A percentile compares a stretch with the other conserved stretches of the same genome.
Conservation (phyloP, 2,329 filamentous ascomycete genomes). For the Hypoxylon sp. region DNA sequence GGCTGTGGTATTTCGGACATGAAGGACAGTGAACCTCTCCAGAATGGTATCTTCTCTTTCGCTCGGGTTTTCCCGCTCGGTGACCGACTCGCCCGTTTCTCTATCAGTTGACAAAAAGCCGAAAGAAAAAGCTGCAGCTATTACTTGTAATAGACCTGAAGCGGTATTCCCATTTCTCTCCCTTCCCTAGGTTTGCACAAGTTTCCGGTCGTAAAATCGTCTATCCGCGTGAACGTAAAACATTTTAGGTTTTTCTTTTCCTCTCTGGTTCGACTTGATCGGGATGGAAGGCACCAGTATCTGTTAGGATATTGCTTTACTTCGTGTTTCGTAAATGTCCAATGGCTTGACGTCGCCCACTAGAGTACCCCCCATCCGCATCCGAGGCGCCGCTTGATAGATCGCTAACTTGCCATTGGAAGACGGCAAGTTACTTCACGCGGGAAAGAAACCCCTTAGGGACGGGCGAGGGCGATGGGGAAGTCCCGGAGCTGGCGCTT, state of each 20-base stretch:
- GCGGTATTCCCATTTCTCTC: conserved; percentile 23
- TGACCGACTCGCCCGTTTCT: conserved; percentile 31
- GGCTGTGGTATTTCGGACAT: conserved; percentile 36
- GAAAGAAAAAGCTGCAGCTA: conserved; percentile 19
- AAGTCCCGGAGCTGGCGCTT: conserved; percentile 44
- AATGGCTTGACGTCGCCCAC: conserved; percentile 29
- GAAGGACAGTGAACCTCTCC: conserved; percentile 43
- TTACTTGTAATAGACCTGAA: conserved; percentile 30
- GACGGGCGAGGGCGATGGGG: conserved; percentile 44
- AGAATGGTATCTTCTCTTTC: conserved; percentile 34
- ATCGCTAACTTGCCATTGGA: conserved; percentile 10
- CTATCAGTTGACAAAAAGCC: conserved; percentile 22
- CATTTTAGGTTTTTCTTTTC: conserved; percentile 23
- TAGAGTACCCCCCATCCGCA: conserved; percentile 13
- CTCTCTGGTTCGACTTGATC: background rate
- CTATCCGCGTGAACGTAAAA: conserved; percentile 41
- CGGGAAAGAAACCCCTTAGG: conserved; percentile 31
- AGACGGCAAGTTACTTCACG: conserved; percentile 7
- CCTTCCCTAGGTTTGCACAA: conserved; percentile 20
- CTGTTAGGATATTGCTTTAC: conserved; percentile 1
- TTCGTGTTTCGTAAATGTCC: conserved; percentile 7
- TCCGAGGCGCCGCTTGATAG: conserved; percentile 12
- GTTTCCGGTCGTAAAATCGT: conserved; percentile 37
- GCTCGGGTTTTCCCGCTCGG: conserved; percentile 28
- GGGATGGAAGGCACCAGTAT: conserved; percentile 1